Base-by-base conservation (phyloP, 805 yeast species). In the Starmerella bombi region DNA sequence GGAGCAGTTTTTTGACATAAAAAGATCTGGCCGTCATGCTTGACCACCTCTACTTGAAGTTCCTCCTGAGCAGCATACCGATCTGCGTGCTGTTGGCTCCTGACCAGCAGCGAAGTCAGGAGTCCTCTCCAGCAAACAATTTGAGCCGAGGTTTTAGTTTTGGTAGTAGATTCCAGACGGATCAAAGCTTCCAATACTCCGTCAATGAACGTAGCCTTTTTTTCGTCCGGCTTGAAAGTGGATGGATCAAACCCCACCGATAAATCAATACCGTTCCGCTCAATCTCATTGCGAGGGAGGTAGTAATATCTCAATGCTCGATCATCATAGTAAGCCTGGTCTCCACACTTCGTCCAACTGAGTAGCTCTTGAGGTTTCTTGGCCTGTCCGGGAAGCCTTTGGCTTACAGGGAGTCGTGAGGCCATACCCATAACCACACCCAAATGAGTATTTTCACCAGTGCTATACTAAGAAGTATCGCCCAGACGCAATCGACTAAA, bases 121-220 rank as follows among this genome's bases (percentile, higher is more conserved):
- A 83, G 60, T 0, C 96, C 97, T 51, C 96, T 67, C 71, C 82
- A 84, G 0, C 94, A 76, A 18, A 91, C 64, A 23, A 91, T 70
- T 51, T 84, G 81, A 1, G 73, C 71, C 22, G 70, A 69, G 2
- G 72, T 54, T 45, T 70, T 74, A n/a, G 52, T 51, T 1, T 65
- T 66, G 5, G 62, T 59, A 15, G 54, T 52, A 16, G 60, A 54
- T 58, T 91, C 97, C 51, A 71, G 63, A 5, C 61, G 50, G 45
- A 65, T 61, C 5, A 91, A 53, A 1, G 81, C 73, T 22, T 56
- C 51, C 29, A 91, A 59, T 4, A 80, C 60, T 0, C 77, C 74
- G 32, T 69, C 66, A 40, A 86, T 66, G 44, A 72, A 75, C 21
- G 16, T n/a, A 1, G 36, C 23, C 17, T 15, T 8, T 34, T 69